These are phyloP conservation scores for Bombardia bombarda DNA, from an alignment of 495 filamentous ascomycete species.

Conservation along the genomic window DNA sequence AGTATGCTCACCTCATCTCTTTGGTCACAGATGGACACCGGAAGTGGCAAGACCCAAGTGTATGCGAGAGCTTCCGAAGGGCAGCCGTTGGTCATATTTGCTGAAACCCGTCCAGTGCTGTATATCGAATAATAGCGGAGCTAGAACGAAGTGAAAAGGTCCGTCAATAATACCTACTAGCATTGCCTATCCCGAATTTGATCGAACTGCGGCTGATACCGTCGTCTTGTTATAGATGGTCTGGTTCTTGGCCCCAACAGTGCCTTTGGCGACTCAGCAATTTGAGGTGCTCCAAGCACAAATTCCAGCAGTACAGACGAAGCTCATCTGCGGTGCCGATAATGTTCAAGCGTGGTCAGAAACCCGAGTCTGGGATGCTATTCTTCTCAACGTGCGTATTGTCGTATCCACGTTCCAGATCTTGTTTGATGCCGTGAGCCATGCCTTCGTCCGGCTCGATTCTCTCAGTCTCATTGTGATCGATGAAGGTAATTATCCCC, in stretches of 20 bases:
- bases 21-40: constrained; percentile 75
- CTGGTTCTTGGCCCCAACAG: constrained; percentile 82
- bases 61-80: constrained; percentile 46
- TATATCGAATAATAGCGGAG: constrained; percentile 68
- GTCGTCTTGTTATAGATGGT: constrained; percentile 63
- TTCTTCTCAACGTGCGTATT: constrained; percentile 58
- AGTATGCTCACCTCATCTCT: background rate
- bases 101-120: constrained; percentile 47
- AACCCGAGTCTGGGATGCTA: constrained; percentile 61
- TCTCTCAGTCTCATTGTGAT: constrained; percentile 68
- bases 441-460: constrained; percentile 69
- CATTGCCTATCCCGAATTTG: too few species aligned
- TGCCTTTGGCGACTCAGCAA: constrained; percentile 70
- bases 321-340: constrained; percentile 59
- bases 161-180: constrained; percentile 7
- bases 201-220: too few species aligned
- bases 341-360: constrained; percentile 70
- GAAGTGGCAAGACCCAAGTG: constrained; percentile 89
- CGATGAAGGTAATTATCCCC: constrained; percentile 78
- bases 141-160: constrained; percentile 63
- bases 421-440: constrained; percentile 68
- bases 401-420: constrained; percentile 73
- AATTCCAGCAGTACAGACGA: constrained; percentile 54
- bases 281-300: constrained; percentile 51
- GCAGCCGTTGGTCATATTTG: too few species aligned